Evolutionary conservation across 164 flowering plant genomes (phyloP).

Genomic region (Aristolochia contorta): DNA sequence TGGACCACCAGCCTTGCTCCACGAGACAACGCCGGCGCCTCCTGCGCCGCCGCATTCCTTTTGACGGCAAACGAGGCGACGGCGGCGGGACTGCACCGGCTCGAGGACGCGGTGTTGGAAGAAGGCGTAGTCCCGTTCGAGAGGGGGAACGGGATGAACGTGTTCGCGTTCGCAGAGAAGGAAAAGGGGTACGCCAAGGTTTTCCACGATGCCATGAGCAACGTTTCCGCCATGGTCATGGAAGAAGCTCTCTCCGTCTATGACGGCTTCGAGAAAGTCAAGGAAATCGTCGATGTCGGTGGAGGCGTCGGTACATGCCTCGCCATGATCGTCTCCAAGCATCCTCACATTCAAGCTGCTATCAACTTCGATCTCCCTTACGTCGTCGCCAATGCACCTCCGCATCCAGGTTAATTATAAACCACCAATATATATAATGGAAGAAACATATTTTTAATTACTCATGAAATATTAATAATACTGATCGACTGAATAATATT

Average conservation of each 20-base stretch:
- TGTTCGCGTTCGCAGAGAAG: neutral
- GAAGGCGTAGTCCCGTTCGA: constrained; percentile 5
- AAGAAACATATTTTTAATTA: too few species aligned
- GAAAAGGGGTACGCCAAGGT: neutral
- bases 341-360: constrained; percentile 31
- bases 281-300: constrained; percentile 40
- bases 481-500: too few species aligned
- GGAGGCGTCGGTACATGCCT: constrained; percentile 32
- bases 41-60: neutral
- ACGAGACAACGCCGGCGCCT: neutral
- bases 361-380: constrained; percentile 43
- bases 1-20: neutral
- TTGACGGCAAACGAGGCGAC: neutral
- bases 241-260: constrained; percentile 18
- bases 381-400: constrained; percentile 31
- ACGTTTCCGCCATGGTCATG: constrained; percentile 9
- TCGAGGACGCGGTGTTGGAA: constrained; percentile 6
- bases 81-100: neutral
- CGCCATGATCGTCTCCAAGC: constrained; percentile 23
- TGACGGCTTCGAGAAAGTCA: constrained; percentile 21
- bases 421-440: too few species aligned
- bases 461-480: too few species aligned
- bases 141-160: neutral
- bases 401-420: constrained; percentile 13
- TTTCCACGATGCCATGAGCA: constrained; percentile 4